Evolutionary conservation across 495 filamentous ascomycete species (phyloP), one percentile per base, ranked within the genome.

Genomic region (Xylaria acuta): DNA sequence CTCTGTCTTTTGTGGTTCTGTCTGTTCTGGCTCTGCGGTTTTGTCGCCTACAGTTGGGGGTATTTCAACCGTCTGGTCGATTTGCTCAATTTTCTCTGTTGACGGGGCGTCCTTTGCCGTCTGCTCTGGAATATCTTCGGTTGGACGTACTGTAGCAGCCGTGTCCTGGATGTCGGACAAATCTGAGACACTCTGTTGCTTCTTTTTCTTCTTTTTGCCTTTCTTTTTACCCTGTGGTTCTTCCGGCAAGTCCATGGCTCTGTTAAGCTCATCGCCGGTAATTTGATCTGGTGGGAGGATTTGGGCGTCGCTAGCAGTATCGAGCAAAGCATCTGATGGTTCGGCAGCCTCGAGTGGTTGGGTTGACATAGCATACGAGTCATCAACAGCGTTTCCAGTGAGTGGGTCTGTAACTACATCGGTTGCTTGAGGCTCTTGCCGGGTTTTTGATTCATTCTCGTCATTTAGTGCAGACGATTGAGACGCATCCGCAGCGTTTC

Each of bases 151-250:
- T 32, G 67, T 18, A n/a, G 8, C 20, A 58, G 47, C 11, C 18
- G 60, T n/a, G 43, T 69, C 59, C 22, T 59, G 56, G 14, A 56
- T 4, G 27, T 77, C 77, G 38, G 69, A 64, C 11, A 59, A 38
- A 41, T 77, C 72, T 7, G 22, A 62, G 30, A 36, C 51, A 54
- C 72, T 73, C 49, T 77, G 75, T 22, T 54, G 53, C 60, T 73
- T 71, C 43, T 76, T 72, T 69, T 74, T 70, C 22, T 67, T 71
- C 71, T 74, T 78, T 62, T 79, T 77, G 54, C 43, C 67, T 67
- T 80, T 74, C 71, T 80, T 79, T 72, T 74, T 74, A 65, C 49
- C 49, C 2, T 25, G 54, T 45, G 51, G 34, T 71, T 75, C 62
- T 11, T 69, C 67, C 32, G 2, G 47, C 38, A 64, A 38, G 38